Base-by-base conservation (phyloP, 495 filamentous ascomycete species). In the Durotheca rogersii region DNA sequence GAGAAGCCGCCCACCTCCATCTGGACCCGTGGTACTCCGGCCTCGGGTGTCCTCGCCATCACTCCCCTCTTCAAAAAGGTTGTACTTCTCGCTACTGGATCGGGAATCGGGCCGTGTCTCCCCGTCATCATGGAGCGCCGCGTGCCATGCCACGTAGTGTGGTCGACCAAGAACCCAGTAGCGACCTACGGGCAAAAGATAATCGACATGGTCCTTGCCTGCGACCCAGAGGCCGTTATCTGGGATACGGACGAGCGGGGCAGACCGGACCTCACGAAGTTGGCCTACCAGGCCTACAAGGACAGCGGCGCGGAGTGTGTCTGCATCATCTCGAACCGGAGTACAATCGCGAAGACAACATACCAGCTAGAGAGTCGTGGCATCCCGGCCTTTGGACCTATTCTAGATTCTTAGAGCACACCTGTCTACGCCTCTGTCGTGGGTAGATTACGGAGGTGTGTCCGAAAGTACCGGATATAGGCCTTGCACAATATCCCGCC, bases 381-480 rank as follows among this genome's bases (percentile, higher is more conserved):
- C 4, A 68, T 88, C 36, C 79, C 84, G 27, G 86, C 86, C 10
- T 90, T 81, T 73, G 87, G 85, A 21, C 82, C 87, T 4, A 86
- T 90, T 60, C 89, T 86, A 65, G 87, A 90, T 70, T 88, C 84
- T 37, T 91, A n/a, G n/a, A n/a, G n/a, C n/a, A n/a, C n/a, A n/a
- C n/a, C n/a, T n/a, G n/a, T n/a, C n/a, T n/a, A n/a, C n/a, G n/a
- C n/a, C n/a, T n/a, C n/a, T n/a, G n/a, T n/a, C n/a, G n/a, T n/a
- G n/a, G n/a, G n/a, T n/a, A n/a, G n/a, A n/a, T n/a, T n/a, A n/a
- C n/a, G n/a, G n/a, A n/a, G n/a, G n/a, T n/a, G n/a, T n/a, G n/a
- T n/a, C n/a, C n/a, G n/a, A n/a, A n/a, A n/a, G n/a, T n/a, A n/a
- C n/a, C n/a, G n/a, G n/a, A n/a, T n/a, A n/a, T n/a, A n/a, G n/a